A percentile compares a stretch with the other conserved stretches of the same genome.
phyloP scores from a whole-genome alignment of 352 stramenopile species.

The Pythium dissimile region DNA sequence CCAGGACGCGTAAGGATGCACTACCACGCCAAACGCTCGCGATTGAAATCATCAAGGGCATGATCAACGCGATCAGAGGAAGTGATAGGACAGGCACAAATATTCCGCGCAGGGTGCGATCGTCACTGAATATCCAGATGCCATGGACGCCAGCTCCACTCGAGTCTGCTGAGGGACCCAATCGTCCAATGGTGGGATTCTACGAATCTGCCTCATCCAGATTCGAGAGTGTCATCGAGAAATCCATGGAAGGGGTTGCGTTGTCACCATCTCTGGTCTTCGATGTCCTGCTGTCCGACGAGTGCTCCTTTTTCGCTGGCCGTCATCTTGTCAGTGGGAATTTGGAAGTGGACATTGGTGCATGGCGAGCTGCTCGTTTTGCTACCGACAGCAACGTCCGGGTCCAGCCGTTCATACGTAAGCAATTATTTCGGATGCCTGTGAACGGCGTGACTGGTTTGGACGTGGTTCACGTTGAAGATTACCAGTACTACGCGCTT shows the following conservation, averaged over 20 bases:
- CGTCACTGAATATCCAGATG: constrained; percentile 36
- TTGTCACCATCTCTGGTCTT: constrained; percentile 52
- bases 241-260: constrained; percentile 33
- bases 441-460: constrained; percentile 42
- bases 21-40: constrained; percentile 37
- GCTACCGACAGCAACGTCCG: background rate
- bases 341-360: constrained; percentile 62
- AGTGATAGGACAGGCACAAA: constrained; percentile 25
- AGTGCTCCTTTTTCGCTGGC: constrained; percentile 45
- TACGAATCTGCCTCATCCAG: constrained; percentile 41
- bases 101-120: constrained; percentile 9
- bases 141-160: constrained; percentile 32
- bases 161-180: constrained; percentile 5
- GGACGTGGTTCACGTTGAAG: constrained; percentile 41
- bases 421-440: constrained; percentile 59
- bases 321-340: constrained; percentile 35
- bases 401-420: constrained; percentile 33
- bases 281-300: constrained; percentile 50
- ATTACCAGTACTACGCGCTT: constrained; percentile 63
- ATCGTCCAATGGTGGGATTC: constrained; percentile 30
- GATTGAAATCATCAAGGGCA: constrained; percentile 49
- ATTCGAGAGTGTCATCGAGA: constrained; percentile 47
- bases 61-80: constrained; percentile 36
- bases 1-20: background rate
- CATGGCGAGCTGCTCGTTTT: constrained; percentile 32